Evolutionary conservation across 164 flowering plant genomes (phyloP), one percentile per base, ranked within the genome.

Genomic region (Vitis amurensis): DNA sequence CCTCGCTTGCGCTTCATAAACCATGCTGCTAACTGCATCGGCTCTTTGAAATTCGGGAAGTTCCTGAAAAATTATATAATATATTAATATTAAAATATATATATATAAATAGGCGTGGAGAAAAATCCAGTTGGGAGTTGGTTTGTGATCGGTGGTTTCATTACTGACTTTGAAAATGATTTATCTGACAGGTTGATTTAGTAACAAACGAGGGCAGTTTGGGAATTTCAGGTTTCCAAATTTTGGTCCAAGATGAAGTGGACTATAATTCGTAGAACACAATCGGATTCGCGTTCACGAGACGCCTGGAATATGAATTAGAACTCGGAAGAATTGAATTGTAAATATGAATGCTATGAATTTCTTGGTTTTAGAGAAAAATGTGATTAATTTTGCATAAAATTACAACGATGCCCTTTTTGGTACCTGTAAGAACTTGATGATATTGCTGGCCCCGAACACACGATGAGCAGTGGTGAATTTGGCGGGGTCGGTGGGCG

Each of bases 1-100:
- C 59, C 91, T 79, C 7, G 89, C 89, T 9, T 79, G 75, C 0
- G 91, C 91, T 59, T 87, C 91, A 37, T 87, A 87, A 2, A 87
- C 91, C 86, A 87, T 81, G 79, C 91, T 87, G 66, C 81, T 83
- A 62, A 87, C 91, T 1, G 91, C 91, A 51, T 87, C 91, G 0
- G 82, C 86, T 50, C 91, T 82, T 23, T 85, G 87, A 3, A 74
- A 60, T 66, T 85, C 89, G 3, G 91, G 89, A 5, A 87, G 81
- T 55, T 85, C 89, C 91, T 87, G 77, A 49, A 63, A 64, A 48
- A 30, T 51, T 27, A 37, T 3, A 37, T 37, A 37, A 37, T 3
- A 37, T 57, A 0, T 49, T 15, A 4, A 69, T 6, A 48, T 5
- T 44, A 16, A 30, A 10, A 0, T 30, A 60, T 60, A 1, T 1